A percentile compares a stretch with the other conserved stretches of the same genome.
These are phyloP conservation scores for Lindgomyces ingoldianus DNA, from an alignment of 495 filamentous ascomycete species.

Conservation along the genomic window DNA sequence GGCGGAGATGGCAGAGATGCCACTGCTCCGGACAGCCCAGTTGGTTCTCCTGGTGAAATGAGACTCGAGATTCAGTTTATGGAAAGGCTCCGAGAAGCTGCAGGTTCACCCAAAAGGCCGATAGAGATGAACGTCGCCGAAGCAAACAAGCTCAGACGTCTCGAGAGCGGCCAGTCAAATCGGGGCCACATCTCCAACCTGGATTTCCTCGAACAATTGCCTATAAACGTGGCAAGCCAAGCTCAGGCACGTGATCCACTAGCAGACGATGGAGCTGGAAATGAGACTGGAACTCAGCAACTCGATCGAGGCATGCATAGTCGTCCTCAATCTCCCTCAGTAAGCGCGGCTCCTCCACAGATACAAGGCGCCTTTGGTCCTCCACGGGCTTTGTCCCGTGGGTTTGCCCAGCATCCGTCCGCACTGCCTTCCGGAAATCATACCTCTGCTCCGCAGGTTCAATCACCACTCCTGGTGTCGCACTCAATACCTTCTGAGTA, in stretches of 20 bases:
- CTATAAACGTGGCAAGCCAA: too few species aligned
- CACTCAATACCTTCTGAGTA: background rate
- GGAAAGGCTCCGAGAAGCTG: background rate
- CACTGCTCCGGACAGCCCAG: too few species aligned
- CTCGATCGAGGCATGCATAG: background rate
- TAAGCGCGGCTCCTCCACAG: conserved; percentile 6
- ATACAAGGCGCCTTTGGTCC: background rate
- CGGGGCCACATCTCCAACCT: background rate
- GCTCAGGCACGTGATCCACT: too few species aligned
- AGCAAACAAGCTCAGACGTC: conserved; percentile 8
- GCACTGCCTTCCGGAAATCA: background rate
- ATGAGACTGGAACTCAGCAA: background rate
- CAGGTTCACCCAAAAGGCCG: background rate
- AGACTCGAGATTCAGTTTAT: background rate
- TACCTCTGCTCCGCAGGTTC: background rate
- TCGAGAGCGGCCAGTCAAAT: background rate
- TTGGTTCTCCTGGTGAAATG: background rate
- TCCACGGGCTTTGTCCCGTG: background rate
- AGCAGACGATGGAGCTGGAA: too few species aligned
- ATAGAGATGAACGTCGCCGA: background rate
- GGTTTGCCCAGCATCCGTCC: background rate
- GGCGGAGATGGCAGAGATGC: too few species aligned
- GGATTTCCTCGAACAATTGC: background rate
- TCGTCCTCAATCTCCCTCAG: background rate
- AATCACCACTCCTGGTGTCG: background rate